These are phyloP conservation scores for Fabrea salina DNA, from an alignment of 169 alveolate genomes.

Conservation along the genomic window DNA sequence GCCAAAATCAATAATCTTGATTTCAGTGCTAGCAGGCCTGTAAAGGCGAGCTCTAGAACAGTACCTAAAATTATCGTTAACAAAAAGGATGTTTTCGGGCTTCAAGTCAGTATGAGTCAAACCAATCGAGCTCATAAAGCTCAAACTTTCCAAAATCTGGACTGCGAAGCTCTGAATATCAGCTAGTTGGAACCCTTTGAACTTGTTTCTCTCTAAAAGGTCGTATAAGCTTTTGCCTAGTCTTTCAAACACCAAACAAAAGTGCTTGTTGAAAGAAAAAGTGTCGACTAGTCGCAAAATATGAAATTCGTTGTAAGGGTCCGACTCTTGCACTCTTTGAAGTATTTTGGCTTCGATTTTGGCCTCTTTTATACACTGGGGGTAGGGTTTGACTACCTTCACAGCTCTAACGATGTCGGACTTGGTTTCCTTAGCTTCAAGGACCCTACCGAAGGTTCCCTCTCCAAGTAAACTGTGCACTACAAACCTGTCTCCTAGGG, in stretches of 20 bases:
- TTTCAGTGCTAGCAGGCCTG: conserved; percentile 10
- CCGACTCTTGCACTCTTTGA: conserved; percentile 80
- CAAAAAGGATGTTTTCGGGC: conserved; percentile 75
- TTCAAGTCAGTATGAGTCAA: conserved; percentile 97
- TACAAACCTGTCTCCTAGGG: conserved; percentile 73
- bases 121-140: conserved; percentile 86
- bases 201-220: conserved; percentile 89
- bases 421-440: conserved; percentile 82
- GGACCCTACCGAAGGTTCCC: conserved; percentile 97
- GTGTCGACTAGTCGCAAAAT: conserved; percentile 88
- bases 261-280: conserved; percentile 80
- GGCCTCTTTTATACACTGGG: conserved; percentile 93
- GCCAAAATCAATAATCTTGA: conserved; percentile 96
- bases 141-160: conserved; percentile 89
- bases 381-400: conserved; percentile 89
- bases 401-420: conserved; percentile 83
- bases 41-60: neutral
- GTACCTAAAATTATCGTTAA: conserved; percentile 19
- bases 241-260: conserved; percentile 93
- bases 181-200: conserved; percentile 88
- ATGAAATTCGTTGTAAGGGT: conserved; percentile 78
- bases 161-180: conserved; percentile 90
- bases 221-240: conserved; percentile 95
- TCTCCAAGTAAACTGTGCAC: conserved; percentile 90
- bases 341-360: conserved; percentile 93